phyloP scores from a whole-genome alignment of 345 rosid genomes.

The Chamaenerion angustifolium region DNA sequence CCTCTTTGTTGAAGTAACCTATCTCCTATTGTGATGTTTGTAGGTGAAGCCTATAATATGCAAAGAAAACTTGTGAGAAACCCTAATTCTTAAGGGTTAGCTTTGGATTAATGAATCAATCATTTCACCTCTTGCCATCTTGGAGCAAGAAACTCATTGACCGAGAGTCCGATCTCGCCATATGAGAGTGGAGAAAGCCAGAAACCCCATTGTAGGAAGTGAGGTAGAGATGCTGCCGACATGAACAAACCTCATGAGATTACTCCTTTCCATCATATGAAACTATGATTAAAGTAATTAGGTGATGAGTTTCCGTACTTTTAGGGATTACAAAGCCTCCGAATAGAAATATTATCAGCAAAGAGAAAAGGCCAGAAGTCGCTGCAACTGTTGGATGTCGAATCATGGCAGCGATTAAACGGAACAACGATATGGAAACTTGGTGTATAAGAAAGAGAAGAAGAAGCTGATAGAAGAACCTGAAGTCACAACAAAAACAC shows the following conservation, averaged over 20 bases:
- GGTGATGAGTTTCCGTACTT: slow-evolving; percentile 15
- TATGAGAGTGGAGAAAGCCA: slow-evolving; percentile 41
- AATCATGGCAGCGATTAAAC: slow-evolving; percentile 26
- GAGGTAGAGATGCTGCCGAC: slow-evolving; percentile 30
- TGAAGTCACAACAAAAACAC: slow-evolving; percentile 3
- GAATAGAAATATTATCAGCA: slow-evolving; percentile 17
- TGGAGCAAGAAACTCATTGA: slow-evolving; percentile 42
- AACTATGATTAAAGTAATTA: too few species aligned
- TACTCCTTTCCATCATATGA: background rate
- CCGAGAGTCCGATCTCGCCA: slow-evolving; percentile 24
- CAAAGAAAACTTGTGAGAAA: too few species aligned
- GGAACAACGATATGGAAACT: slow-evolving; percentile 28
- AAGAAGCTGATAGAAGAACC: slow-evolving; percentile 31
- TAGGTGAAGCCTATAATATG: slow-evolving; percentile 21
- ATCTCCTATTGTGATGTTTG: slow-evolving; percentile 19
- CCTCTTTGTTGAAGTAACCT: slow-evolving; percentile 18
- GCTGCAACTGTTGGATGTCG: slow-evolving; percentile 20
- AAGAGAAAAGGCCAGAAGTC: slow-evolving; percentile 8
- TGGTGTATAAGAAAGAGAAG: slow-evolving; percentile 34
- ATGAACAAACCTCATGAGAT: background rate
- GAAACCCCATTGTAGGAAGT: slow-evolving; percentile 38
- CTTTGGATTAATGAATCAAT: background rate
- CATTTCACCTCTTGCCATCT: slow-evolving; percentile 39
- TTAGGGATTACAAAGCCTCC: slow-evolving; percentile 37
- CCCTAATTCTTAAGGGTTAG: too few species aligned